Base-by-base conservation (phyloP, 495 filamentous ascomycete species). In the Jackrogersella minutella region DNA sequence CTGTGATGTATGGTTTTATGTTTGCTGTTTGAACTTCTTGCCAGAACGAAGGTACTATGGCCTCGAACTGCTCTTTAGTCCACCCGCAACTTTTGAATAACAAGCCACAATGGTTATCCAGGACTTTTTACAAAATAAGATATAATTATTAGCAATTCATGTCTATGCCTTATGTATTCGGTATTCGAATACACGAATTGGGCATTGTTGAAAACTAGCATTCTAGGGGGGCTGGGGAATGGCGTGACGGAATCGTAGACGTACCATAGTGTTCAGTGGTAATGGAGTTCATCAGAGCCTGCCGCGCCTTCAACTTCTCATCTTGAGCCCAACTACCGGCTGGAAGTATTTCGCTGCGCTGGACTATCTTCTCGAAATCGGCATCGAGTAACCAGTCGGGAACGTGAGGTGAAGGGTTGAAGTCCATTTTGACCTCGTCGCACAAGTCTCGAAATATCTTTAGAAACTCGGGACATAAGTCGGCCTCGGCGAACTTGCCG, bases 341-440 rank as follows among this genome's bases (percentile, higher is more conserved):
- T 0, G 58, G 57, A 6, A 65, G 53, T 17, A 76, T 66, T 43
- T 72, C 77, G 76, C 79, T 68, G 14, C 79, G 76, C 61, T 85
- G 80, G 9, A 62, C 63, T 19, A 88, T 80, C 52, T 87, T 82
- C 13, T 78, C 69, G 68, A 88, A 89, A 0, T 86, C 86, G 19
- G 79, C 83, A 5, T 81, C 81, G 24, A 80, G 76, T 51, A 86
- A 76, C 62, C 77, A 78, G 11, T 69, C 69, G 51, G 81, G 64
- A 19, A 75, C 69, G 17, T 69, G 62, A 0, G 72, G 70, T 4
- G 74, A 77, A 21, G 80, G 76, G 50, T 69, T 73, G 16, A 76
- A 69, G 19, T 85, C 81, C 73, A 84, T 55, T 53, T 76, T 55
- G 40, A 66, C 46, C 64, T 66, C 31, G 69, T 77, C 62, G 26